Evolutionary conservation across 1,284 basidiomycete genomes (phyloP), one percentile per base, ranked within the genome.

Genomic region (Melampsora medusae): DNA sequence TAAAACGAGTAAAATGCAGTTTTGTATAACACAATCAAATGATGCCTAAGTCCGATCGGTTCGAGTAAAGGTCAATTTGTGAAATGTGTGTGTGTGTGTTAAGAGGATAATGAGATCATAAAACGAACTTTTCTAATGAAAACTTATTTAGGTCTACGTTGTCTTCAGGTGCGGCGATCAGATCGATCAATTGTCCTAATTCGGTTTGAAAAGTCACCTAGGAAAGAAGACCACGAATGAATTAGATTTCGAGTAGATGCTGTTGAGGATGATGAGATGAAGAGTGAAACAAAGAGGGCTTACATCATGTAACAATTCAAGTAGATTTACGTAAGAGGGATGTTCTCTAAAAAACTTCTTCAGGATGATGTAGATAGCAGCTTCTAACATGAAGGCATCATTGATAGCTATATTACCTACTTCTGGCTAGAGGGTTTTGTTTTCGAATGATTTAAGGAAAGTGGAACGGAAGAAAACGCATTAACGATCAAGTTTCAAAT

Each of bases 1-100:
- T 98, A 97, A 88, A 98, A 99, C 38, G 93, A 97, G 86, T 99
- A 99, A 86, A 89, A 97, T 0, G 96, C 92, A 22, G 97, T 98
- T 86, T 99, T 99, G 89, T 96, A 98, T 78, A 93, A 88, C 68
- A 98, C 95, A 83, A 98, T 99, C 77, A 93, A 88, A 80, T 89
- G 89, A 84, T 98, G 93, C 82, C 92, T 94, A 2, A 76, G 67
- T 67, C 22, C 19, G 49, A 25, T 31, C 31, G n/a, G 50, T 17
- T 12, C 22, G 38, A 31, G 25, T 25, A 7, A 22, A 12, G 65
- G 25, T 42, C 12, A 56, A 38, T 17, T 50, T 25, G 53, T 31
- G 67, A 38, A 42, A 59, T 35, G 69, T 31, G 49, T 49, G 66
- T n/a, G 7, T 19, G 28, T 33, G 46, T n/a, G n/a, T n/a, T n/a